These are phyloP conservation scores for Echeveria elegans DNA, from an alignment of 164 flowering plant genomes.

Conservation along the genomic window DNA sequence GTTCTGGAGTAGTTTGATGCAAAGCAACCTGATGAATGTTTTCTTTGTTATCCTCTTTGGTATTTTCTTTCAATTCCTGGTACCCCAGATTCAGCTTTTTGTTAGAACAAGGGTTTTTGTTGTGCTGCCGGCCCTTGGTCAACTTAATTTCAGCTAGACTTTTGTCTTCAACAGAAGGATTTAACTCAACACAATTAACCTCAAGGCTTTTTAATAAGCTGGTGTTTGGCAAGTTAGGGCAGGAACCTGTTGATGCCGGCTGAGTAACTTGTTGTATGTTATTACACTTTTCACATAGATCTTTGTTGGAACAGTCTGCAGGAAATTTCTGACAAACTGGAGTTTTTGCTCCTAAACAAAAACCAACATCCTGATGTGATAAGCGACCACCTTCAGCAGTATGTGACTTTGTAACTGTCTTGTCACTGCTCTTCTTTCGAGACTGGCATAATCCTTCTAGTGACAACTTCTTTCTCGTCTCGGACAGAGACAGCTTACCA, in stretches of 20 bases:
- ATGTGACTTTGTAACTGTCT: background rate
- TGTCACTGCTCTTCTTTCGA: conserved; percentile 8
- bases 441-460: conserved; percentile 16
- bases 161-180: conserved; percentile 5
- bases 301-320: background rate
- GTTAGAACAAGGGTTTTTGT: background rate
- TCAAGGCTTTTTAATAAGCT: background rate
- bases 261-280: background rate
- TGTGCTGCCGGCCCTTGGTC: background rate
- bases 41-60: conserved; percentile 17
- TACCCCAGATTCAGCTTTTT: conserved; percentile 27
- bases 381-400: background rate
- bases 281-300: background rate
- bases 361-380: background rate
- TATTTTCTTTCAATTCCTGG: conserved; percentile 9
- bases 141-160: background rate
- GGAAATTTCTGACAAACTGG: background rate
- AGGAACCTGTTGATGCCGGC: background rate
- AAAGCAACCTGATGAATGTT: conserved; percentile 10
- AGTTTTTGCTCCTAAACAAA: background rate
- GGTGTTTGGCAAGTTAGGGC: conserved; percentile 5
- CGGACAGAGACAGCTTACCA: conserved; percentile 7
- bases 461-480: conserved; percentile 26
- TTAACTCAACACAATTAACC: background rate
- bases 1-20: conserved; percentile 11